Percentiles rank a stretch among this genome's conserved stretches.
phyloP scores from a whole-genome alignment of 352 stramenopile genomes.

The Globisporangium megalacanthum region DNA sequence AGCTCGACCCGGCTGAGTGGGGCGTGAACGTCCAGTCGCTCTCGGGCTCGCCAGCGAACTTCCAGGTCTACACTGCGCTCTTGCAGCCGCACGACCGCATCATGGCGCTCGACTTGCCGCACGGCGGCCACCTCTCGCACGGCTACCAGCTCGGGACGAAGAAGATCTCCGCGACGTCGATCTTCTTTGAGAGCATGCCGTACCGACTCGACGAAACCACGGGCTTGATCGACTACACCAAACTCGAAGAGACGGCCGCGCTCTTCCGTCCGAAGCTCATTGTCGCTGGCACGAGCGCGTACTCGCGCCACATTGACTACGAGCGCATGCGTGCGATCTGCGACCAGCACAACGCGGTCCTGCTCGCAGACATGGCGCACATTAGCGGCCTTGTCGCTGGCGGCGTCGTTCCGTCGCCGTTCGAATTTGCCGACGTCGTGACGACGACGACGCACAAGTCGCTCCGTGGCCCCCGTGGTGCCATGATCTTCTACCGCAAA shows the following conservation, averaged over 20 bases:
- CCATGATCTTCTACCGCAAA: constrained; percentile 99
- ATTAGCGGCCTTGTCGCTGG: constrained; percentile 97
- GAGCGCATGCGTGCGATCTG: constrained; percentile 97
- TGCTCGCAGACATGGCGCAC: constrained; percentile 99
- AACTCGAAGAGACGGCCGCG: constrained; percentile 92
- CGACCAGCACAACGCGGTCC: constrained; percentile 90
- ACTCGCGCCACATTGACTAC: constrained; percentile 99
- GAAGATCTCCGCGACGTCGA: constrained; percentile 98
- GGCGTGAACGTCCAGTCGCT: constrained; percentile 97
- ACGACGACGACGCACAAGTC: constrained; percentile 99
- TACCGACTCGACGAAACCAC: constrained; percentile 97
- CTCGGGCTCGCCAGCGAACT: constrained; percentile 98
- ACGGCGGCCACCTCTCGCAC: constrained; percentile 98
- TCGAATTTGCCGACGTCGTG: constrained; percentile 98
- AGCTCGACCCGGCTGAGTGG: constrained; percentile 94
- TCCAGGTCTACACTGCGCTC: constrained; percentile 98
- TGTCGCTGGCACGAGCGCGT: constrained; percentile 97
- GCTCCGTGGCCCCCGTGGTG: constrained; percentile 95
- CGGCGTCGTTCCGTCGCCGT: constrained; percentile 95
- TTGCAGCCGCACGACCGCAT: constrained; percentile 98
- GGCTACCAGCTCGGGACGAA: constrained; percentile 98
- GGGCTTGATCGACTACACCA: constrained; percentile 98
- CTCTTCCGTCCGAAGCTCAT: constrained; percentile 97
- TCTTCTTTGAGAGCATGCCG: constrained; percentile 99
- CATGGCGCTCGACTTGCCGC: constrained; percentile 97